Evolutionary conservation across 2,329 filamentous ascomycete genomes (phyloP), one percentile per base, ranked within the genome.

Genomic region (Sporothrix brunneoviolacea): DNA sequence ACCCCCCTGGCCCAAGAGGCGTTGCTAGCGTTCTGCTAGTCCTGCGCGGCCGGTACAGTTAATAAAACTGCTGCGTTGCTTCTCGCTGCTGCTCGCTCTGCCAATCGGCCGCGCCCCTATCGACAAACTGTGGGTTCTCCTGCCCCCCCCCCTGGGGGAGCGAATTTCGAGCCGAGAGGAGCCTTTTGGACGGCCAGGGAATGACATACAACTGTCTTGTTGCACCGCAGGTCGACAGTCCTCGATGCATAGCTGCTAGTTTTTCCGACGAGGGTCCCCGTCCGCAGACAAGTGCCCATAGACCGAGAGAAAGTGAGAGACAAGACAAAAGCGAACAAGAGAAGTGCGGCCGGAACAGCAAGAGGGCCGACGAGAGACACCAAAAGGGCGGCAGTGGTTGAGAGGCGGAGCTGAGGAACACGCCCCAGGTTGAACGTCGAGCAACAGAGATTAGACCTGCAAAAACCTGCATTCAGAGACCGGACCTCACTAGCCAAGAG

Each of bases 1-100:
- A 45, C 42, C 40, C 43, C n/a, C 38, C 38, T 37, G 42, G 42
- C 38, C 42, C 32, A 43, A 46, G 28, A 48, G 41, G 46, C 47
- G 32, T 36, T 32, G 35, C 36, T 56, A 56, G 52, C 50, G 42
- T 33, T 18, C 35, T 40, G 48, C 43, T 56, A 56, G 47, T 54
- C 24, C 50, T 54, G 54, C 52, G 32, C 33, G 43, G 39, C 54
- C 36, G 52, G 42, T 44, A 45, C 53, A 48, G 47, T 16, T 54
- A 56, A 54, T 54, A 49, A 56, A 56, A 53, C 33, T 30, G 40
- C 30, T 44, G 37, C 37, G 36, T 33, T 33, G 9, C 36, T 38
- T 33, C 40, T 24, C 7, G 35, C 19, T 53, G 9, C 32, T 41
- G 39, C 44, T 30, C 6, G 35, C 19, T 53, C 33, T 48, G 32